A percentile compares a stretch with the other conserved stretches of the same genome.
phyloP scores from a whole-genome alignment of 2,329 filamentous ascomycete species.

The Talaromyces marneffei region DNA sequence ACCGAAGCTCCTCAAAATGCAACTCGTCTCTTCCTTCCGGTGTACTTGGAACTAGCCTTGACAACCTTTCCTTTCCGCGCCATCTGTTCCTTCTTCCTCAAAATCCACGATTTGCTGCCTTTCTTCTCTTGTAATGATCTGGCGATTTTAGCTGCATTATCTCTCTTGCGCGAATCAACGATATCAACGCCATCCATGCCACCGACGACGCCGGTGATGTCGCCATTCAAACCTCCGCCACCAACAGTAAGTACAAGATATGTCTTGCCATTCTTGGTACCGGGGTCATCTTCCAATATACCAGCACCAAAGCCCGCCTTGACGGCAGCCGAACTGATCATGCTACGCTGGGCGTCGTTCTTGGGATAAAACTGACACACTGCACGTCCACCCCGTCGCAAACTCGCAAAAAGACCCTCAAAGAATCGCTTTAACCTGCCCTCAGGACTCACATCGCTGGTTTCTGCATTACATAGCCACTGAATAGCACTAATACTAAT shows the following conservation, averaged over 20 bases:
- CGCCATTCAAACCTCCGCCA: constrained; percentile 56
- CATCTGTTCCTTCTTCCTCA: constrained; percentile 78
- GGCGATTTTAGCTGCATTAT: constrained; percentile 40
- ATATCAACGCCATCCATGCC: constrained; percentile 87
- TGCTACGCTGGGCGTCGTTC: constrained; percentile 81
- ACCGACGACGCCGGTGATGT: constrained; percentile 84
- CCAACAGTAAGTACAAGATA: constrained; percentile 93
- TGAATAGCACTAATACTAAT: constrained; percentile 95
- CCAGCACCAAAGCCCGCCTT: constrained; percentile 93
- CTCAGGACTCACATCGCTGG: constrained; percentile 71
- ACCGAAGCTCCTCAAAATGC: constrained; percentile 56
- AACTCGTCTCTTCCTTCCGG: constrained; percentile 75
- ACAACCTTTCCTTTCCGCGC: constrained; percentile 91
- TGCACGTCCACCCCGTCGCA: constrained; percentile 77
- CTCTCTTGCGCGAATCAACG: constrained; percentile 59
- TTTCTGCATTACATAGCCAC: constrained; percentile 96
- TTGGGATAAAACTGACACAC: constrained; percentile 99
- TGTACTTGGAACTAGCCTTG: constrained; percentile 88
- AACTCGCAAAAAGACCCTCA: constrained; percentile 77
- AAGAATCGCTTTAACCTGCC: constrained; percentile 81
- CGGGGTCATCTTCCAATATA: constrained; percentile 88
- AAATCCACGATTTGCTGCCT: constrained; percentile 47
- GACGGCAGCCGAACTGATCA: constrained; percentile 87
- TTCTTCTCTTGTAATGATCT: constrained; percentile 41
- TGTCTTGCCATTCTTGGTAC: constrained; percentile 94